Evolutionary conservation across 495 filamentous ascomycete species (phyloP).

Genomic region (Xeromyces bisporus): DNA sequence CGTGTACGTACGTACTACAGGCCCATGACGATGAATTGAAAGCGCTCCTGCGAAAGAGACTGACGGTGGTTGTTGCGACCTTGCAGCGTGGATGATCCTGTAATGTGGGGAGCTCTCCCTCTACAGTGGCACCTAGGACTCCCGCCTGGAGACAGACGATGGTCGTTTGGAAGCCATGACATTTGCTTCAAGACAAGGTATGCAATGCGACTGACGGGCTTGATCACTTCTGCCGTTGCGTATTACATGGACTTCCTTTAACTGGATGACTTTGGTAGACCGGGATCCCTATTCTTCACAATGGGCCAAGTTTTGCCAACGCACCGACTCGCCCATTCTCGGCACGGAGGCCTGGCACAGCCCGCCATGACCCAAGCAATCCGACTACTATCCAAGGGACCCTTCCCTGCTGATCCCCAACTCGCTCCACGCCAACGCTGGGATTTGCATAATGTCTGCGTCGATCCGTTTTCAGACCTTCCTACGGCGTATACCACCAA

Average conservation of each 20-base stretch:
- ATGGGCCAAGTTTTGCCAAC: constrained; percentile 81
- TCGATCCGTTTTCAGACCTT: constrained; percentile 31
- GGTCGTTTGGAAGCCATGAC: constrained; percentile 81
- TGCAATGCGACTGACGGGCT: no score
- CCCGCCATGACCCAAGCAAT: constrained; percentile 76
- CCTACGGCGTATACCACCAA: constrained; percentile 33
- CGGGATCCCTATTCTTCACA: constrained; percentile 53
- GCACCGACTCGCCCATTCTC: constrained; percentile 60
- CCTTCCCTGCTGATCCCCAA: constrained; percentile 28
- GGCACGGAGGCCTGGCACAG: constrained; percentile 60
- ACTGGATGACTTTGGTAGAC: constrained; percentile 20
- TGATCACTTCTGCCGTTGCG: background rate
- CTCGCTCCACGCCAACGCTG: constrained; percentile 18
- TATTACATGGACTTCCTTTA: no score
- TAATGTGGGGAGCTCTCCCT: constrained; percentile 82
- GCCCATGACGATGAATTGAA: constrained; percentile 3
- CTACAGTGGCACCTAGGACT: constrained; percentile 46
- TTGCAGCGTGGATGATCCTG: constrained; percentile 74
- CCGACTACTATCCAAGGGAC: constrained; percentile 56
- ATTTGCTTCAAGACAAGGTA: constrained; percentile 51
- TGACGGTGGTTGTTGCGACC: constrained; percentile 13
- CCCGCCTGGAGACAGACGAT: constrained; percentile 50
- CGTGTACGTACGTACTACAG: constrained; percentile 55
- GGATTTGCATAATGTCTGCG: constrained; percentile 25
- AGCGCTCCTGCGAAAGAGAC: constrained; percentile 6